Evolutionary conservation across 2,329 filamentous ascomycete species (phyloP).

Genomic region (Pestalotiopsis sp.): DNA sequence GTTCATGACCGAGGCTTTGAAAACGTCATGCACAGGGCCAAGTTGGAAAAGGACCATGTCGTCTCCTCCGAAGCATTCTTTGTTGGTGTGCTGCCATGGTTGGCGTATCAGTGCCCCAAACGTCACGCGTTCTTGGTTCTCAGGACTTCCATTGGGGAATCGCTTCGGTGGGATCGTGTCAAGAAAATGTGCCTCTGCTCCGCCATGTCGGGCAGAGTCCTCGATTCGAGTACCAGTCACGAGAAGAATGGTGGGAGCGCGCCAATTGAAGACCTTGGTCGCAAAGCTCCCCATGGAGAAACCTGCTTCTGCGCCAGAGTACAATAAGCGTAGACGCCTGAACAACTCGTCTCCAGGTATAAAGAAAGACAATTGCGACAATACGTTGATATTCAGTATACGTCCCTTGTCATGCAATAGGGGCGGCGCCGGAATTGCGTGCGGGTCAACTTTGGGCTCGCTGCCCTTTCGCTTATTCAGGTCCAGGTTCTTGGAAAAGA

Average conservation of each 20-base stretch:
- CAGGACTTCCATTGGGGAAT: slow-evolving; percentile 51
- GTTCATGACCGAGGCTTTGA: slow-evolving; percentile 65
- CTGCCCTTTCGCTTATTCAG: slow-evolving; percentile 56
- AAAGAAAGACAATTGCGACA: slow-evolving; percentile 76
- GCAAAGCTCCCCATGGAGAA: slow-evolving; percentile 81
- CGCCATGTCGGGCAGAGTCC: slow-evolving; percentile 44
- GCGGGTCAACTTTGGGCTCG: slow-evolving; percentile 15
- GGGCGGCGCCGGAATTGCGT: slow-evolving; percentile 35
- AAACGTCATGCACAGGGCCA: slow-evolving; percentile 72
- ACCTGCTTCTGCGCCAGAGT: slow-evolving; percentile 70
- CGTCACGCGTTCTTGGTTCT: slow-evolving; percentile 54
- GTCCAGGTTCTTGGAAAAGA: slow-evolving; percentile 74
- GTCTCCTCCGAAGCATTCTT: slow-evolving; percentile 68
- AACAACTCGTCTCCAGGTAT: slow-evolving; percentile 68
- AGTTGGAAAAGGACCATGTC: slow-evolving; percentile 73
- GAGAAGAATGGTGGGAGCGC: slow-evolving; percentile 72
- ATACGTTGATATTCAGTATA: slow-evolving; percentile 65
- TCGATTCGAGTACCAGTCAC: slow-evolving; percentile 67
- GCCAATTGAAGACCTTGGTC: slow-evolving; percentile 76
- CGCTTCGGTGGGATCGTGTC: slow-evolving; percentile 66
- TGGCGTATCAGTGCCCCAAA: slow-evolving; percentile 70
- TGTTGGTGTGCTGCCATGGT: slow-evolving; percentile 71
- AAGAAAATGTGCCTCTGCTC: slow-evolving; percentile 59
- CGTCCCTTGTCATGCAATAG: slow-evolving; percentile 56
- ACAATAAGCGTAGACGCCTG: slow-evolving; percentile 66